A percentile compares a stretch with the other conserved stretches of the same genome.
These are phyloP conservation scores for Amanita phalloides DNA, from an alignment of 768 basidiomycete genomes.

Conservation along the genomic window DNA sequence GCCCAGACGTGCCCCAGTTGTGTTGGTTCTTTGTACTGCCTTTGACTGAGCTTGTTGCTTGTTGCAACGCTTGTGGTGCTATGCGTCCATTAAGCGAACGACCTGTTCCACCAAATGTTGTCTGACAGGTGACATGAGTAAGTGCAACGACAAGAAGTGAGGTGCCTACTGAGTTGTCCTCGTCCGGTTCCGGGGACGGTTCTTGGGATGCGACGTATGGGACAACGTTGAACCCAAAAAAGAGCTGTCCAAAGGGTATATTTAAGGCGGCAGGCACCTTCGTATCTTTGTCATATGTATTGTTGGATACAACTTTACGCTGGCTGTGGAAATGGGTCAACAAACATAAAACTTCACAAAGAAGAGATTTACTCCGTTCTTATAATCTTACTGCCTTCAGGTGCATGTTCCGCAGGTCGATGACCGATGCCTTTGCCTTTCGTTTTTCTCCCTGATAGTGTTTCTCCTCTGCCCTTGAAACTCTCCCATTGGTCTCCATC, in stretches of 20 bases:
- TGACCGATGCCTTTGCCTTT: constrained; percentile 91
- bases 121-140: constrained; percentile 22
- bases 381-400: constrained; percentile 78
- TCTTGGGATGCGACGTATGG: constrained; percentile 47
- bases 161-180: constrained; percentile 17
- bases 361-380: constrained; percentile 68
- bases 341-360: neutral
- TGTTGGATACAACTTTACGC: constrained; percentile 76
- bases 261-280: constrained; percentile 86
- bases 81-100: constrained; percentile 52
- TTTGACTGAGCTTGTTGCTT: constrained; percentile 1
- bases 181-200: constrained; percentile 17
- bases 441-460: constrained; percentile 80
- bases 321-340: constrained; percentile 38
- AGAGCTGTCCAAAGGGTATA: constrained; percentile 87
- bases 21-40: constrained; percentile 33
- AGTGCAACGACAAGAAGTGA: neutral
- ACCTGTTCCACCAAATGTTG: constrained; percentile 56
- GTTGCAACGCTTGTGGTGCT: constrained; percentile 19
- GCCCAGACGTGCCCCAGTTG: constrained; percentile 37
- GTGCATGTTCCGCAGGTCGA: constrained; percentile 70
- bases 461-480: constrained; percentile 94
- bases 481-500: constrained; percentile 85
- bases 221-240: constrained; percentile 88
- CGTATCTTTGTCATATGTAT: constrained; percentile 56